Percentiles rank a stretch among this genome's conserved stretches.
Conservation (phyloP, 2,329 filamentous ascomycete genomes). For the Lecanicillium sp. region DNA sequence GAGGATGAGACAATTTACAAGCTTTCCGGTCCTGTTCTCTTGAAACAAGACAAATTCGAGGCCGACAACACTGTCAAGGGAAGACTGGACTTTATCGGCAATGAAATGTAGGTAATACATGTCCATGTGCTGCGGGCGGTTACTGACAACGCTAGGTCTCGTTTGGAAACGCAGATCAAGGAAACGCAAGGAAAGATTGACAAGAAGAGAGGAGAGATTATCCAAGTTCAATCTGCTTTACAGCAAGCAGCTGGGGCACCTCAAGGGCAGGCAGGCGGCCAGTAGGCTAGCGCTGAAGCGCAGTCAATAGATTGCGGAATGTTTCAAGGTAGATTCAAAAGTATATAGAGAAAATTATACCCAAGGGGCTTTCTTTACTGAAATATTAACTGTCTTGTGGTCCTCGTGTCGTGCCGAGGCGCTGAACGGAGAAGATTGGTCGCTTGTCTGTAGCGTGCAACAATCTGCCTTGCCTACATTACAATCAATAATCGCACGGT, state of each 20-base stretch:
- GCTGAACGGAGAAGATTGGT: too few species aligned
- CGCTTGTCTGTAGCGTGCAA: too few species aligned
- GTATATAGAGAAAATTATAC: conserved; percentile 13
- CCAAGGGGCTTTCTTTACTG: not conserved
- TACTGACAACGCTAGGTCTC: conserved; percentile 22
- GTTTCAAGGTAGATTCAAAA: not conserved
- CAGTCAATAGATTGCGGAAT: not conserved
- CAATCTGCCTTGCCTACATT: too few species aligned
- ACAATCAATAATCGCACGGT: too few species aligned
- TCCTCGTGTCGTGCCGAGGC: too few species aligned
- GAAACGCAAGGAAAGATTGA: conserved; percentile 52
- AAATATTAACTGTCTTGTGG: too few species aligned
- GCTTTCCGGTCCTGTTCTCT: conserved; percentile 80
- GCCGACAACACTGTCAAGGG: conserved; percentile 87
- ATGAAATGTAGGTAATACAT: conserved; percentile 70
- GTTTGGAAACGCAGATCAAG: conserved; percentile 47
- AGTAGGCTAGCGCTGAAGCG: conserved; percentile 9
- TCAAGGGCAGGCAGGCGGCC: not conserved
- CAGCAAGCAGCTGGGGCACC: conserved; percentile 31
- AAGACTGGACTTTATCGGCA: conserved; percentile 83
- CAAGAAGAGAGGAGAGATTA: conserved; percentile 54
- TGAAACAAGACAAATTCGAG: conserved; percentile 92
- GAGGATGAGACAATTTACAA: conserved; percentile 93
- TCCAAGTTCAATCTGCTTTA: conserved; percentile 46
- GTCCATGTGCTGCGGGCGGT: not conserved